Percentiles rank a stretch among this genome's conserved stretches.
These are phyloP conservation scores for Neofusicoccum cordaticola DNA, from an alignment of 2,329 filamentous ascomycete genomes.

Conservation along the genomic window DNA sequence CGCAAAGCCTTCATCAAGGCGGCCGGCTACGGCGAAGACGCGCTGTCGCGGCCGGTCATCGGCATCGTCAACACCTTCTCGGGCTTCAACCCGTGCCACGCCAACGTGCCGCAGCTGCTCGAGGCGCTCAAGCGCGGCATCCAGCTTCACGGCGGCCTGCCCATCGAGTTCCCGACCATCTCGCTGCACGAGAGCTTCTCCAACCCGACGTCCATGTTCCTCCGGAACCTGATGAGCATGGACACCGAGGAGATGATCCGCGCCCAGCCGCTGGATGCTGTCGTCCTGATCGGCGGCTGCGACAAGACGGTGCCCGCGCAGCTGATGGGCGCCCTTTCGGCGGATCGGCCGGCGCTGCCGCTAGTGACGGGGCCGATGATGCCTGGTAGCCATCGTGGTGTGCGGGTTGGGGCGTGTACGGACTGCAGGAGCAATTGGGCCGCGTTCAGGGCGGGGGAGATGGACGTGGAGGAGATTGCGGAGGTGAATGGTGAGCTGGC, in stretches of 20 bases:
- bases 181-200: slow-evolving; percentile 69
- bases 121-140: slow-evolving; percentile 69
- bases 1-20: slow-evolving; percentile 77
- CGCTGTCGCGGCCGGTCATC: slow-evolving; percentile 67
- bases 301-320: slow-evolving; percentile 74
- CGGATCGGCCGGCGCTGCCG: slow-evolving; percentile 68
- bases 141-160: slow-evolving; percentile 63
- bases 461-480: slow-evolving; percentile 70
- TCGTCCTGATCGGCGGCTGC: slow-evolving; percentile 67
- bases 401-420: slow-evolving; percentile 68
- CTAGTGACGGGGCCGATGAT: slow-evolving; percentile 73
- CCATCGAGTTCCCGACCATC: slow-evolving; percentile 72
- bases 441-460: slow-evolving; percentile 60
- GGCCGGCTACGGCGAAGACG: slow-evolving; percentile 69
- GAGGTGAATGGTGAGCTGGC: slow-evolving; percentile 70
- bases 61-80: slow-evolving; percentile 73
- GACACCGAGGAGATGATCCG: slow-evolving; percentile 76
- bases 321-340: slow-evolving; percentile 72
- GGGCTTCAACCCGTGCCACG: slow-evolving; percentile 72
- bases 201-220: slow-evolving; percentile 70
- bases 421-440: slow-evolving; percentile 76
- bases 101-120: slow-evolving; percentile 68
- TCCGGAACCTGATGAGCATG: slow-evolving; percentile 75
- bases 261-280: slow-evolving; percentile 68
- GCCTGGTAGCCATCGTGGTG: slow-evolving; percentile 64